Conservation (phyloP, 164 flowering plant species). For the Sextonia rubra region DNA sequence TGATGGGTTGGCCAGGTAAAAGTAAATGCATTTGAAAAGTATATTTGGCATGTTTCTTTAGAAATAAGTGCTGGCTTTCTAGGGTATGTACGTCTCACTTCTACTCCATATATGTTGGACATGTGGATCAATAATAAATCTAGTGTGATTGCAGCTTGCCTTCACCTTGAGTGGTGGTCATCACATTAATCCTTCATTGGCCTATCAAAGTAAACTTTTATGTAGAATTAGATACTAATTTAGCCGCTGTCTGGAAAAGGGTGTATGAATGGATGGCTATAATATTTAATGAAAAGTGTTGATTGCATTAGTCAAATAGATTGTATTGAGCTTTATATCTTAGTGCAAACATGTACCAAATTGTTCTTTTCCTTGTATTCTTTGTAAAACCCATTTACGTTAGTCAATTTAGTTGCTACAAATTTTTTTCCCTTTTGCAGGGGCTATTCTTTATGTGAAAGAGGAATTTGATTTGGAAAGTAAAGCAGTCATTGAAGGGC, state of each 20-base stretch:
- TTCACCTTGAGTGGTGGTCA: background rate
- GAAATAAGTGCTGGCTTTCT: background rate
- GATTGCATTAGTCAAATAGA: too few species aligned
- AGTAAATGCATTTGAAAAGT: background rate
- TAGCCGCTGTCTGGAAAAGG: background rate
- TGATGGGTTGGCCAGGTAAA: slow-evolving; percentile 53
- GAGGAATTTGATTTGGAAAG: too few species aligned
- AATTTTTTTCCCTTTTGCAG: too few species aligned
- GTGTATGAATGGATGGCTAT: background rate
- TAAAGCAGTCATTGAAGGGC: too few species aligned
- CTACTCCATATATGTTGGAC: background rate
- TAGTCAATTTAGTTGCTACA: too few species aligned
- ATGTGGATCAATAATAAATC: background rate
- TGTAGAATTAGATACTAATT: background rate
- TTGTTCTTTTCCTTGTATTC: too few species aligned
- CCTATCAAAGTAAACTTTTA: background rate
- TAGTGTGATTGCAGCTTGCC: too few species aligned
- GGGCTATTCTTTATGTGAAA: too few species aligned
- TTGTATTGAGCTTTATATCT: too few species aligned
- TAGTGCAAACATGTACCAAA: too few species aligned
- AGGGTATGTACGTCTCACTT: background rate
- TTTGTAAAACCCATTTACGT: too few species aligned
- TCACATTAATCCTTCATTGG: background rate
- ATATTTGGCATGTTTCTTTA: background rate
- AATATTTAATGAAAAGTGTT: too few species aligned